phyloP scores from a whole-genome alignment of 495 filamentous ascomycete species.

The Xylaria longipes region DNA sequence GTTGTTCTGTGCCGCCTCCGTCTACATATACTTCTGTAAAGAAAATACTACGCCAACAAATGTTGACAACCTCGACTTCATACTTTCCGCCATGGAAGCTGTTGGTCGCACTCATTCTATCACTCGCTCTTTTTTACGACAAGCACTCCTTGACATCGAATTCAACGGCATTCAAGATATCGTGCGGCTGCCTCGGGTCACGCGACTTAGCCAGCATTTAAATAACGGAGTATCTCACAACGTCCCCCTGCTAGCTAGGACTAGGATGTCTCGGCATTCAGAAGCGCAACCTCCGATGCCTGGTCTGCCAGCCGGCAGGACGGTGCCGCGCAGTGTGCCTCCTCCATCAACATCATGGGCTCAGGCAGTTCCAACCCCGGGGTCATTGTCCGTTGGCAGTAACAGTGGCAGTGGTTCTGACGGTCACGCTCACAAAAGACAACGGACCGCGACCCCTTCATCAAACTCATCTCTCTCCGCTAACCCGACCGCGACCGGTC shows the following conservation, averaged over 20 bases:
- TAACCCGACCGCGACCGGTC: background rate
- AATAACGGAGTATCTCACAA: conserved; percentile 31
- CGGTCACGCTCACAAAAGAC: conserved; percentile 7
- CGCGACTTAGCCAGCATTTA: conserved; percentile 18
- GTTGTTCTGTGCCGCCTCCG: conserved; percentile 51
- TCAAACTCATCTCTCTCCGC: conserved; percentile 7
- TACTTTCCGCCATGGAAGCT: conserved; percentile 47
- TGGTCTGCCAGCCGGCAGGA: conserved; percentile 35
- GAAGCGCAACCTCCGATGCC: conserved; percentile 43
- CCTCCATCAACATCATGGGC: conserved; percentile 2
- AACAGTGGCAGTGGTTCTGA: background rate
- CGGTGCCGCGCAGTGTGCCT: conserved; percentile 4
- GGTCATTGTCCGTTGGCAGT: background rate
- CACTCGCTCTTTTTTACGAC: conserved; percentile 48
- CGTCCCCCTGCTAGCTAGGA: conserved; percentile 49
- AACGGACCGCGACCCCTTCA: background rate
- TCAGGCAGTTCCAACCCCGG: background rate
- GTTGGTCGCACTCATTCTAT: conserved; percentile 46
- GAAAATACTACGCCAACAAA: conserved; percentile 38
- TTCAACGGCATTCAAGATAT: conserved; percentile 40
- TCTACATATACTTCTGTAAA: conserved; percentile 44
- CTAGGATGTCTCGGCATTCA: conserved; percentile 38
- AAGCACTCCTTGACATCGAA: conserved; percentile 49
- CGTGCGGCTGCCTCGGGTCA: conserved; percentile 26
- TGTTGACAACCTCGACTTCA: conserved; percentile 46